A percentile compares a stretch with the other conserved stretches of the same genome.
Evolutionary conservation across 2,329 filamentous ascomycete species (phyloP).

Genomic region (Salinomyces thailandicus): DNA sequence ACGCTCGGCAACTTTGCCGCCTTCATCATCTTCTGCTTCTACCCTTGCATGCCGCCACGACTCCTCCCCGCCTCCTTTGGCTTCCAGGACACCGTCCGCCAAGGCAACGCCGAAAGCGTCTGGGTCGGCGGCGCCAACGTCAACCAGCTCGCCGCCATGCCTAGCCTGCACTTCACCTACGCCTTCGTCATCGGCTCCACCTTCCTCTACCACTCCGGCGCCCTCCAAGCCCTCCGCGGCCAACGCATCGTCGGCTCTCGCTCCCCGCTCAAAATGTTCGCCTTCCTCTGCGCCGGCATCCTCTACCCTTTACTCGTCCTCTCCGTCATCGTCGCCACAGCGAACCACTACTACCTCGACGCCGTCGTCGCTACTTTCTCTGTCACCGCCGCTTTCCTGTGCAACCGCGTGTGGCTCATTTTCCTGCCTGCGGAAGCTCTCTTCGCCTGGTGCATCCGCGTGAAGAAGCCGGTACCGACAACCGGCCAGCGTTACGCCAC

Average conservation of each 20-base stretch:
- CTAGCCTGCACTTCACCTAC: conserved; percentile 46
- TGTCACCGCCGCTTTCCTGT: conserved; percentile 37
- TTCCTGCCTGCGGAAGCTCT: conserved; percentile 43
- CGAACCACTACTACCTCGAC: conserved; percentile 52
- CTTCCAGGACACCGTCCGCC: conserved; percentile 38
- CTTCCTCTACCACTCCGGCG: conserved; percentile 43
- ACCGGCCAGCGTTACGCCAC: conserved; percentile 34
- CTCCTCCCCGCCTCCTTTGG: conserved; percentile 36
- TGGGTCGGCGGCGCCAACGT: conserved; percentile 38
- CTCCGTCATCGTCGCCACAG: conserved; percentile 48
- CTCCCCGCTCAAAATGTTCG: conserved; percentile 24
- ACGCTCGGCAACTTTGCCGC: conserved; percentile 45
- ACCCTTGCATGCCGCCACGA: conserved; percentile 44
- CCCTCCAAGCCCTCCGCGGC: conserved; percentile 28
- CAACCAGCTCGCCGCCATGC: conserved; percentile 38
- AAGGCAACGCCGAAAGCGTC: conserved; percentile 37
- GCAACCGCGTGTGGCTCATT: conserved; percentile 41
- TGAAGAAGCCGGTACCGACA: conserved; percentile 46
- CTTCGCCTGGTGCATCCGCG: conserved; percentile 37
- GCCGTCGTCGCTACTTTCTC: conserved; percentile 41
- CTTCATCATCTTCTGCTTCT: conserved; percentile 43
- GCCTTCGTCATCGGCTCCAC: conserved; percentile 42
- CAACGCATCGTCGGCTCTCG: conserved; percentile 23
- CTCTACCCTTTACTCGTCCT: conserved; percentile 36
- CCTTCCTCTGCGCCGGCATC: conserved; percentile 34